Evolutionary conservation across 257 asterid genomes (phyloP).

Genomic region (Gardenia jasminoides): DNA sequence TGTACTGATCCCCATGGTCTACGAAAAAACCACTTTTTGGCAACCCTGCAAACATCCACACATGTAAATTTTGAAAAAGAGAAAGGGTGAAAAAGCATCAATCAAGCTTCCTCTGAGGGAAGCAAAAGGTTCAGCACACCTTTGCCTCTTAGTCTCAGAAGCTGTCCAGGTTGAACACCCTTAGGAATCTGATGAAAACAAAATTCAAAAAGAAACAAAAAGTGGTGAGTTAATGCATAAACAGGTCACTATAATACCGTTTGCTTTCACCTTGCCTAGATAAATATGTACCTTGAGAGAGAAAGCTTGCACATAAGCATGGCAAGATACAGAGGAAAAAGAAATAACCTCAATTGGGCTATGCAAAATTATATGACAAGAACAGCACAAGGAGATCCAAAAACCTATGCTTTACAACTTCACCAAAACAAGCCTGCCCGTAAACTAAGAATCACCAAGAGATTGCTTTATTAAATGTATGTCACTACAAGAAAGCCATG

Average conservation of each 20-base stretch:
- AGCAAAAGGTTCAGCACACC: constrained; percentile 40
- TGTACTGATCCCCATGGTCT: constrained; percentile 80
- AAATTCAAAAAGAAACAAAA: constrained; percentile 12
- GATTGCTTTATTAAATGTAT: not conserved
- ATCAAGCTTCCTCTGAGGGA: not conserved
- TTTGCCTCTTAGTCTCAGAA: constrained; percentile 73
- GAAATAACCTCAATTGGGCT: no score
- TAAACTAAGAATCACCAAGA: not conserved
- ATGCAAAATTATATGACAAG: not conserved
- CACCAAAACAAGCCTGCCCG: not conserved
- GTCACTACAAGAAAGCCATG: not conserved
- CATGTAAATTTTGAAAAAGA: not conserved
- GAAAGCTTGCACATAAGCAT: not conserved
- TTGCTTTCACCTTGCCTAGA: not conserved
- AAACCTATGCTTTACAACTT: not conserved
- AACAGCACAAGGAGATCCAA: not conserved
- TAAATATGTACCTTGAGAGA: not conserved
- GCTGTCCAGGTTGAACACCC: constrained; percentile 93
- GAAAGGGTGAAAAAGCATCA: not conserved
- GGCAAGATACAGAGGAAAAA: not conserved
- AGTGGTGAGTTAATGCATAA: constrained; percentile 16
- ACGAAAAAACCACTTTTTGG: constrained; percentile 72
- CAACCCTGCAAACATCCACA: constrained; percentile 51
- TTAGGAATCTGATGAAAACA: constrained; percentile 87
- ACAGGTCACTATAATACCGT: not conserved